Evolutionary conservation across 306 rosid genomes (phyloP), one percentile per base, ranked within the genome.

Genomic region (Acacia acuminata): DNA sequence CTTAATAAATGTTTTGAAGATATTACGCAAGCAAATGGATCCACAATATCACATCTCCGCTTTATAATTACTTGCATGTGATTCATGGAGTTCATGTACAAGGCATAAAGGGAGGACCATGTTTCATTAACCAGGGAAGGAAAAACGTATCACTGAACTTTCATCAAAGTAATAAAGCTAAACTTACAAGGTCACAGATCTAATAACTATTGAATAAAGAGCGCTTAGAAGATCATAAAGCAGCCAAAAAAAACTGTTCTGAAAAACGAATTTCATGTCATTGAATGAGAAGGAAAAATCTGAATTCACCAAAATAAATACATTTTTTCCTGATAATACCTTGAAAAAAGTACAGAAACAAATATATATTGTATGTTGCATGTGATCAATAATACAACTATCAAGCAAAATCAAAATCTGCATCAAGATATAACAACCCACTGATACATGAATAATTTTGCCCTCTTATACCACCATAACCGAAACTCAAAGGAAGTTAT

Each of bases 21-120:
- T 13, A 58, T 25, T n/a, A 61, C 43, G 3, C 22, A 77, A 42
- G 69, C 55, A 22, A 60, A 44, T 25, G 53, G 71, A 79, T 56
- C 63, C 83, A 73, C 53, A 67, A 60, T 71, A 19, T 60, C 71
- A 73, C 4, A 55, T n/a, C n/a, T 30, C 38, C 11, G 27, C 48
- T 77, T 17, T 53, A 9, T 76, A 44, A 69, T 69, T 32, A 53
- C 75, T 48, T 27, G n/a, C 34, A 66, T 32, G 24, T 36, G 32
- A 55, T 55, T 73, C 14, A 16, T 13, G 34, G 2, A 12, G 43
- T 13, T 43, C 2, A 65, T 32, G 24, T 12, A 67, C 10, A 73
- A 24, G 44, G 67, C 64, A 51, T 78, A 27, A 64, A 53, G 55
- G 47, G 16, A 40, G 36, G 12, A n/a, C 22, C 3, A 24, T 45